Evolutionary conservation across 2,329 filamentous ascomycete genomes (phyloP).

Genomic region (Cordyceps tenuipes): DNA sequence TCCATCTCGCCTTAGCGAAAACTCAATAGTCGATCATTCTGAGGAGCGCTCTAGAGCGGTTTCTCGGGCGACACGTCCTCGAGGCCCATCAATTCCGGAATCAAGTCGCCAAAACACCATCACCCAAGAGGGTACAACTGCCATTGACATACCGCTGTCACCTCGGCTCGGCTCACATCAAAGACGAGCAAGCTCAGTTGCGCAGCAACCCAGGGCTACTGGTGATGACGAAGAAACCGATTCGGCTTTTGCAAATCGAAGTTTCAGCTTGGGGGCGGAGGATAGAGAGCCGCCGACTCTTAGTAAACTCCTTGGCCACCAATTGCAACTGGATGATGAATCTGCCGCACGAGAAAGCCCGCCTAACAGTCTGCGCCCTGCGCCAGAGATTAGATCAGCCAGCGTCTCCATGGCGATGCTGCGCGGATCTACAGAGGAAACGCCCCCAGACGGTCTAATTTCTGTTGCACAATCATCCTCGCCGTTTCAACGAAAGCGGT

Average conservation of each 20-base stretch:
- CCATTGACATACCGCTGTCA: slow-evolving; percentile 67
- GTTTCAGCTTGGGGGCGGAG: slow-evolving; percentile 58
- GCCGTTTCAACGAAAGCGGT: slow-evolving; percentile 38
- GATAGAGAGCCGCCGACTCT: slow-evolving; percentile 56
- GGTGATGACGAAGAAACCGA: slow-evolving; percentile 54
- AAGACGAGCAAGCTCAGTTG: slow-evolving; percentile 61
- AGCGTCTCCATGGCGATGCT: slow-evolving; percentile 32
- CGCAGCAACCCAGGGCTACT: slow-evolving; percentile 49
- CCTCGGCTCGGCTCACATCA: slow-evolving; percentile 50
- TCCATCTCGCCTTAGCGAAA: slow-evolving; percentile 85
- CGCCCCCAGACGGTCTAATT: slow-evolving; percentile 37
- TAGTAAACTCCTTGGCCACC: slow-evolving; percentile 51
- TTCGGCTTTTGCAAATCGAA: slow-evolving; percentile 53
- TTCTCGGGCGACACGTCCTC: slow-evolving; percentile 22
- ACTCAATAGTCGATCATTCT: slow-evolving; percentile 54
- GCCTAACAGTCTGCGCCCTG: slow-evolving; percentile 29
- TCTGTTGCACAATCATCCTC: slow-evolving; percentile 32
- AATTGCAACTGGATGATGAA: slow-evolving; percentile 27
- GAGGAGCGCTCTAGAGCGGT: slow-evolving; percentile 21
- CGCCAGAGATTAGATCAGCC: slow-evolving; percentile 32
- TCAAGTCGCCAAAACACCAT: slow-evolving; percentile 30
- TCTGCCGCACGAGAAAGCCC: slow-evolving; percentile 17
- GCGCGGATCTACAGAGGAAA: slow-evolving; percentile 37
- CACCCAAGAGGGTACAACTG: slow-evolving; percentile 48
- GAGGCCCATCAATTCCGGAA: slow-evolving; percentile 21